Base-by-base conservation (phyloP, 768 basidiomycete genomes). In the Amanita thiersii region DNA sequence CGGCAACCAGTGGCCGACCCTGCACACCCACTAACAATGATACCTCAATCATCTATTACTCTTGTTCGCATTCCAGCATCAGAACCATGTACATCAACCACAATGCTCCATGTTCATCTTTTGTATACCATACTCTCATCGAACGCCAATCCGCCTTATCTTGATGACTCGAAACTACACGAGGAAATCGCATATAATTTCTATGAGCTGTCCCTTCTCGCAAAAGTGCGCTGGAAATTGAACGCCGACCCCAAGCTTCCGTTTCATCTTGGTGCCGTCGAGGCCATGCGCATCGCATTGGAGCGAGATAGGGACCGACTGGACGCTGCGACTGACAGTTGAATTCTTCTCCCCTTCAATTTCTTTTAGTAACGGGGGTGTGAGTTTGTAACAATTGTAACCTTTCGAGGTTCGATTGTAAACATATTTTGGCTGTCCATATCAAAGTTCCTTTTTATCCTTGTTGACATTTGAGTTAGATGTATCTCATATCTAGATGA, bases 191-290 rank as follows among this genome's bases (percentile, higher is more conserved):
- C 81, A 12, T 66, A 60, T 32, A 88, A 77, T 52, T 88, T 72
- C 52, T 69, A 84, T 50, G 81, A 83, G 45, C 70, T 91, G 12
- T 66, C 77, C 2, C 69, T 86, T 20, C 72, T 89, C 7, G 70
- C 77, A 2, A 59, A 59, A 18, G 55, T 56, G 37, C 56, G 72
- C 35, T 77, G 70, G 70, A 66, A 65, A 46, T 61, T 75, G 35
- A 66, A 61, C 20, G 67, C 62, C 40, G 69, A 75, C 51, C 66
- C 75, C 7, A 62, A 65, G 28, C 56, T 90, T 39, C 87, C 86
- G 9, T 76, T 82, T 54, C 86, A 90, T 53, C 65, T 89, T 25
- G 79, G 77, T 21, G 83, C 84, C 11, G 66, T 86, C 18, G 77
- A 85, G 44, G 66, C 68, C 14, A 83, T 86, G 75, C 59, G 61